A percentile compares a stretch with the other conserved stretches of the same genome.
These are phyloP conservation scores for Tinospora cordifolia DNA, from an alignment of 164 flowering plant species.

Conservation along the genomic window DNA sequence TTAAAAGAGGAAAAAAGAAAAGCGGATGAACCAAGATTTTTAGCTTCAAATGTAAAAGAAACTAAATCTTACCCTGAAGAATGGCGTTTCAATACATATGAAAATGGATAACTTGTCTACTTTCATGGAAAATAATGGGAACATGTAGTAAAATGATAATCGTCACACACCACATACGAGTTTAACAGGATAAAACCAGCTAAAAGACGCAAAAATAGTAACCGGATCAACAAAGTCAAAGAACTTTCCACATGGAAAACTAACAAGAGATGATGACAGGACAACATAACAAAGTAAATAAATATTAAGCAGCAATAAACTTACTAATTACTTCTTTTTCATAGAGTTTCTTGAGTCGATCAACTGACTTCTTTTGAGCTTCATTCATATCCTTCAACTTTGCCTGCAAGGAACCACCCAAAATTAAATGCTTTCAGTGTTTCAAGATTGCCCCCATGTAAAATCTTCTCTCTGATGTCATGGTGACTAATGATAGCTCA, in stretches of 20 bases:
- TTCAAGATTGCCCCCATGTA: background rate
- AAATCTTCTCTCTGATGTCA: background rate
- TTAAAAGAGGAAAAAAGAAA: no score
- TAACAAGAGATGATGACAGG: background rate
- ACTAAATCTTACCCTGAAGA: no score
- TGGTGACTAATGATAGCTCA: background rate
- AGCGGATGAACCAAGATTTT: no score
- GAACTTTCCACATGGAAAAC: no score
- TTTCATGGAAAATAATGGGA: no score
- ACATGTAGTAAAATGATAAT: no score
- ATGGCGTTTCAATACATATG: no score
- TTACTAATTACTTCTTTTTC: conserved; percentile 55
- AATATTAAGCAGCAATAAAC: conserved; percentile 20
- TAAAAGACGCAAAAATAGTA: background rate
- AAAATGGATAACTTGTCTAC: no score
- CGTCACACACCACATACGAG: no score
- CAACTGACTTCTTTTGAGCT: conserved; percentile 37
- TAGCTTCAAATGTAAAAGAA: no score
- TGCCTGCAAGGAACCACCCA: conserved; percentile 38
- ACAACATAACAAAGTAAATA: background rate
- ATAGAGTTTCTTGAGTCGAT: conserved; percentile 45
- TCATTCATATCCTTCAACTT: conserved; percentile 49
- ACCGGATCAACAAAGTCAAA: background rate
- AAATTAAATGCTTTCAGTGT: background rate
- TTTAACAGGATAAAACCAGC: background rate